phyloP scores from a whole-genome alignment of 2,329 filamentous ascomycete genomes.

The Fusarium albidum region DNA sequence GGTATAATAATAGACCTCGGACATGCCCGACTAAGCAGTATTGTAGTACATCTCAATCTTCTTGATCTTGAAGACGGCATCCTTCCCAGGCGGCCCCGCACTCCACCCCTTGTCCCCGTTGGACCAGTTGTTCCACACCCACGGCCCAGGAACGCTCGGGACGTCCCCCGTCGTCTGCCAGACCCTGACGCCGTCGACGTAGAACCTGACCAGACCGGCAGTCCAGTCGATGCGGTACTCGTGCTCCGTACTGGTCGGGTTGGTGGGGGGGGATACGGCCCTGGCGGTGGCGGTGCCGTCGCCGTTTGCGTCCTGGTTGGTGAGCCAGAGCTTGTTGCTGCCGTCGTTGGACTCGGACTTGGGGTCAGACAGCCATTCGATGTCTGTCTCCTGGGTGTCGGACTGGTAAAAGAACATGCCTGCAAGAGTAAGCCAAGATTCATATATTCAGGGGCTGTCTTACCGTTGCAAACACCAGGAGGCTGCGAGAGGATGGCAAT shows the following conservation, averaged over 20 bases:
- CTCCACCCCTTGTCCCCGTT: constrained; percentile 43
- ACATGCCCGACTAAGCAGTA: too few species aligned
- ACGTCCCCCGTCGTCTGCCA: constrained; percentile 40
- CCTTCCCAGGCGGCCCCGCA: constrained; percentile 37
- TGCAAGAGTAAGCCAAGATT: constrained; percentile 4
- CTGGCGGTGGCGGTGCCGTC: constrained; percentile 29
- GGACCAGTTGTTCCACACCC: constrained; percentile 46
- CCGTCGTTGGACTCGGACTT: constrained; percentile 39
- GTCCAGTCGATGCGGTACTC: constrained; percentile 46
- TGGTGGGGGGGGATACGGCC: constrained; percentile 24
- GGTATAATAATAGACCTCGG: too few species aligned
- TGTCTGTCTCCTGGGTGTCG: constrained; percentile 42
- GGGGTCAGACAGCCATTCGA: constrained; percentile 45
- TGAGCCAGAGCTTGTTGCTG: constrained; percentile 40
- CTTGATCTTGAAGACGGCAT: constrained; percentile 42
- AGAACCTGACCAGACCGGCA: constrained; percentile 34
- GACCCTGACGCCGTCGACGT: constrained; percentile 38
- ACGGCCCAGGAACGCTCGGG: constrained; percentile 35
- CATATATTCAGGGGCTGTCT: too few species aligned
- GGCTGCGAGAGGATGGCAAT: constrained; percentile 41
- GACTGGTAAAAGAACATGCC: constrained; percentile 44
- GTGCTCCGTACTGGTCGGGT: constrained; percentile 40
- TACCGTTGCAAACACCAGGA: constrained; percentile 44
- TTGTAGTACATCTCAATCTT: constrained; percentile 45
- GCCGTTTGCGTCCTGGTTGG: constrained; percentile 41